Evolutionary conservation across 176 grass and related monocot genomes (phyloP).

Genomic region (Carex littledalei): DNA sequence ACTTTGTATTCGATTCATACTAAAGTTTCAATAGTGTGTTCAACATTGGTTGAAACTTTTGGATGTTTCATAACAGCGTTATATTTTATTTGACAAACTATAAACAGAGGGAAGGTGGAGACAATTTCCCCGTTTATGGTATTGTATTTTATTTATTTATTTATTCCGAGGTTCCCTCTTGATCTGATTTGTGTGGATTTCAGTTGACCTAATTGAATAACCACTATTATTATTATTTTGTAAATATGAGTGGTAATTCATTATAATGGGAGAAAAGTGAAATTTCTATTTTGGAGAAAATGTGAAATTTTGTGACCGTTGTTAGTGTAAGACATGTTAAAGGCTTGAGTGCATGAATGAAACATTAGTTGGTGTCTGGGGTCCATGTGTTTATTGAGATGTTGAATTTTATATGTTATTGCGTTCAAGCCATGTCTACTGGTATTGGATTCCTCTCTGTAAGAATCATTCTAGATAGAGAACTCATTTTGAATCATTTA

Average conservation of each 20-base stretch:
- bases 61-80: background rate
- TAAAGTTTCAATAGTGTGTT: background rate
- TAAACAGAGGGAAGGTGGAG: background rate
- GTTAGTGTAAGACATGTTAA: conserved; percentile 8
- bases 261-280: background rate
- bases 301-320: background rate
- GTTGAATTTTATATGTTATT: background rate
- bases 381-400: background rate
- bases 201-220: background rate
- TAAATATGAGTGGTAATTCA: background rate
- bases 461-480: background rate
- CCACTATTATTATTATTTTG: background rate
- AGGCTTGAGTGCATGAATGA: background rate
- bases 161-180: background rate
- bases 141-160: background rate
- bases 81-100: background rate
- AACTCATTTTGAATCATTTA: background rate
- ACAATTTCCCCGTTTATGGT: background rate
- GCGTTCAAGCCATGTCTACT: background rate
- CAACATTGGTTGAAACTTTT: background rate
- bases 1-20: background rate
- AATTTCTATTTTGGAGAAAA: background rate
- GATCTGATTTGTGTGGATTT: background rate
- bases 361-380: conserved; percentile 17
- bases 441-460: background rate